A percentile compares a stretch with the other conserved stretches of the same genome.
phyloP scores from a whole-genome alignment of 2,329 filamentous ascomycete species.

The Rachicladosporium sp. region DNA sequence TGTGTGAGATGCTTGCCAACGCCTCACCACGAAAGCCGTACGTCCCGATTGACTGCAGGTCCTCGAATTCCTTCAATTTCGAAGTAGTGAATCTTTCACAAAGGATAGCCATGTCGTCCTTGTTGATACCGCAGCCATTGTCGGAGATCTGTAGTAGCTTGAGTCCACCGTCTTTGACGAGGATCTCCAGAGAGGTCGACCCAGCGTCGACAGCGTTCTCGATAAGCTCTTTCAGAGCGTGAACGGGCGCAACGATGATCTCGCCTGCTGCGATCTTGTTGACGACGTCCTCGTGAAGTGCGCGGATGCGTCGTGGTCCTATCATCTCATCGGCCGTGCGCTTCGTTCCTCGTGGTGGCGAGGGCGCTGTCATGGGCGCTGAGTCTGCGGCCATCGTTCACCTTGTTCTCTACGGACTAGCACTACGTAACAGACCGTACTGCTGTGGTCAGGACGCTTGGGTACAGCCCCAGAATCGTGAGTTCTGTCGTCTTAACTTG shows the following conservation, averaged over 20 bases:
- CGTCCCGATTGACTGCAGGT: conserved; percentile 76
- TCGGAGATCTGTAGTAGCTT: conserved; percentile 95
- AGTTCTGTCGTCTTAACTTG: too few species aligned
- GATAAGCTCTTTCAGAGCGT: conserved; percentile 90
- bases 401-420: too few species aligned
- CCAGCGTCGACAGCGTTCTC: conserved; percentile 98
- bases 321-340: conserved; percentile 23
- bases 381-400: too few species aligned
- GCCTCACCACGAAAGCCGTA: conserved; percentile 98
- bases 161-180: conserved; percentile 88
- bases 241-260: conserved; percentile 93
- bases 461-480: too few species aligned
- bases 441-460: too few species aligned
- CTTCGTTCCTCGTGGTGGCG: conserved; percentile 22
- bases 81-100: conserved; percentile 96
- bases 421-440: too few species aligned
- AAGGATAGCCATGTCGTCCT: conserved; percentile 79
- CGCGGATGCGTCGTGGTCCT: conserved; percentile 46
- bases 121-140: conserved; percentile 90
- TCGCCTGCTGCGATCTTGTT: conserved; percentile 98
- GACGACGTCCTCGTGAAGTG: conserved; percentile 81
- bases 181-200: conserved; percentile 75
- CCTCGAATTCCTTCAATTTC: conserved; percentile 87
- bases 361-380: not conserved
- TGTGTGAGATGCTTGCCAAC: conserved; percentile 93